Evolutionary conservation across 306 rosid species (phyloP), one percentile per base, ranked within the genome.

Genomic region (Coriaria nepalensis): DNA sequence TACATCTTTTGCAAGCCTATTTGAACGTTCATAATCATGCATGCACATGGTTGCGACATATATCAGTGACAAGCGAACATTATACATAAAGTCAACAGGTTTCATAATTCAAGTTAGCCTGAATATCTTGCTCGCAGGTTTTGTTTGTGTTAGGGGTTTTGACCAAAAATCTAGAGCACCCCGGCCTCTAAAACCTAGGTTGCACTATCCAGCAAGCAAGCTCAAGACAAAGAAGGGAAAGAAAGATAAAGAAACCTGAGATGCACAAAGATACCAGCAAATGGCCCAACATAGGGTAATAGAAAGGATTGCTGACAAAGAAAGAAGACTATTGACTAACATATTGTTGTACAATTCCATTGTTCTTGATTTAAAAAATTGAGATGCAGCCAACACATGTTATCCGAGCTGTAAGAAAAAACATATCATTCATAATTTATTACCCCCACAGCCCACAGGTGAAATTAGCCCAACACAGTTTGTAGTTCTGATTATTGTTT

Each of bases 141-240:
- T 64, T 68, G 80, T 87, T 32, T 87, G 94, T 45, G 96, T 87
- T 14, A 77, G 96, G 35, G 96, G 93, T 32, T 87, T 83, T 72
- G 93, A 87, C 56, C 75, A 62, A 40, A 47, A 53, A 68, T 38
- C 76, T 0, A 53, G 94, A 40, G 75, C 79, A 33, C 96, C 96
- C 2, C 88, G 94, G 0, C 96, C 96, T 45, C 61, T 87, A 46
- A 71, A 67, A 56, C 86, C 96, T 12, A 71, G 96, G 50, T 73
- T 83, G 35, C 94, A 83, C 61, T 76, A 71, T 67, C 81, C 96
- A 35, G 93, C 79, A 14, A 83, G 93, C 85, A 87, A 73, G 70
- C 15, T 72, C 12, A 9, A 20, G 29, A 20, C 29, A 20, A 20
- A 20, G 29, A 20, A 20, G 29, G 29, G 29, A 20, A 1, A 3